Evolutionary conservation across 352 stramenopile genomes (phyloP), one percentile per base, ranked within the genome.

Genomic region (Aphanomyces cochlioides): DNA sequence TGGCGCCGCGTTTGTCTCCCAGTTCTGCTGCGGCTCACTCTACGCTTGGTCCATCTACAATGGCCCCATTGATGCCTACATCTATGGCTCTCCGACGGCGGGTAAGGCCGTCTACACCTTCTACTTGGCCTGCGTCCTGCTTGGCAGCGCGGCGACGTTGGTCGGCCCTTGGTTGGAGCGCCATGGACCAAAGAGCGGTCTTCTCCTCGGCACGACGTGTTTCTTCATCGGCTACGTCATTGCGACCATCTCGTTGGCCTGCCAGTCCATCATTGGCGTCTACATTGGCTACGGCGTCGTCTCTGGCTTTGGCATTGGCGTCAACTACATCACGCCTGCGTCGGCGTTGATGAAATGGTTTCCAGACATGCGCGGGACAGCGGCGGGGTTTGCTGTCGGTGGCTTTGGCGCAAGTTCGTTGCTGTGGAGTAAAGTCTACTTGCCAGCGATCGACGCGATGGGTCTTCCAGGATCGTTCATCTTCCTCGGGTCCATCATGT

Each of bases 31-130:
- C 39, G 83, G 83, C 56, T 85, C 78, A 54, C 78, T 90, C 60
- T 90, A 90, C 77, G 77, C 81, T 21, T 90, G 83, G 83, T 89
- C 81, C 19, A 79, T 88, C 47, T 77, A 89, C 69, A 90, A 90
- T 72, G 77, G 79, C 72, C 81, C 82, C 36, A 81, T 90, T 12
- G 82, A 89, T 64, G 56, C 60, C 38, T 73, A 79, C 34, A 69
- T 88, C 39, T 87, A 84, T 64, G 69, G 75, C 41, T 76, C 88
- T 74, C 47, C 72, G 41, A 82, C 67, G 34, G 80, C 79, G 50
- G 81, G 77, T 34, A 74, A 75, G n/a, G 81, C 80, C 17, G 83
- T 90, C 40, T 84, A 87, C 48, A 69, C 82, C 3, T 89, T 90
- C 67, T 90, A 89, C 77, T 86, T 80, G 38, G 77, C 80, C 37